Evolutionary conservation across 2,329 filamentous ascomycete species (phyloP), one percentile per base, ranked within the genome.

Genomic region (Leptographium flavum): DNA sequence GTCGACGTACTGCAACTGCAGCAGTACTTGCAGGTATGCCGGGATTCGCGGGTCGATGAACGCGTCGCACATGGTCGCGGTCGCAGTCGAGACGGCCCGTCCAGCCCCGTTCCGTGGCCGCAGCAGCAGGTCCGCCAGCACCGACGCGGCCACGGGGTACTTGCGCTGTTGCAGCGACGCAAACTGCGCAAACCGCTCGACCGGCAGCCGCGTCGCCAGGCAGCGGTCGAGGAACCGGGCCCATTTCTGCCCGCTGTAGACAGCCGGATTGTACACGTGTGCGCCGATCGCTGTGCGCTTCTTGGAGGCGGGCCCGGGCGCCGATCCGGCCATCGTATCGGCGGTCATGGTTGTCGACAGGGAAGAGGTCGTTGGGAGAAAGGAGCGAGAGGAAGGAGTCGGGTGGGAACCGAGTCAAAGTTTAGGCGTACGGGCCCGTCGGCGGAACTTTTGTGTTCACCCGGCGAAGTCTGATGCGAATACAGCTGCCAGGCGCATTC

Each of bases 41-140:
- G 71, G 68, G 9, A 79, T 65, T 50, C 75, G 70, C 9, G 74
- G 73, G 52, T 82, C 76, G 54, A 78, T 68, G 46, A 62, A 69
- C 54, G 71, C 62, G 52, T 60, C 55, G 53, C 69, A 69, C 7
- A 30, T 17, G 15, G 23, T 25, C 22, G 15, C 17, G n/a, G 8
- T 14, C 22, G 2, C 5, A 13, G 39, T 5, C 5, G 37, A 10
- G 2, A 15, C 21, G 7, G 36, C 19, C 11, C 22, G 10, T 14
- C 9, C 11, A 5, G 13, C 22, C 39, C 4, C 23, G 15, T 23
- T 10, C 19, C 67, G 66, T 3, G 78, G 77, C 22, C 68, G 68
- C 35, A 83, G 63, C 53, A 78, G 71, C 43, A 81, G 58, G 51
- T 79, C 69, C 60, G 76, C 73, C 50, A 81, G 60, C 47, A 65